Evolutionary conservation across 139 green algal genomes (phyloP).

Genomic region (Haematococcus sp.): DNA sequence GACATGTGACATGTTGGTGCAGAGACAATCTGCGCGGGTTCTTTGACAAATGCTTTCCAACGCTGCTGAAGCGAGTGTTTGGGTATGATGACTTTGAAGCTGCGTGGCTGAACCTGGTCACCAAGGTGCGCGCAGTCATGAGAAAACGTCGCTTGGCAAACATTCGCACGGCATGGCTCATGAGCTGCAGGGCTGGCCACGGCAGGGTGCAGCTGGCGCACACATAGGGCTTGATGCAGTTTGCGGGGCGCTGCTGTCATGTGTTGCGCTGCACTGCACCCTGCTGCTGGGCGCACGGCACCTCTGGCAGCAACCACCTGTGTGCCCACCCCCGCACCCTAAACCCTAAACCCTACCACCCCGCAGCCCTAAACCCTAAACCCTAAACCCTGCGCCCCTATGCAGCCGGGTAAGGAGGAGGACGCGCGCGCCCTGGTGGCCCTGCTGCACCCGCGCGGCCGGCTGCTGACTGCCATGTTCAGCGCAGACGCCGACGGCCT

Average conservation of each 20-base stretch:
- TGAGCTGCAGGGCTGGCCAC: background rate
- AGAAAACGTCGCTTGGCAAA: too few relatives aligned
- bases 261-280: too few relatives aligned
- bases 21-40: constrained; percentile 82
- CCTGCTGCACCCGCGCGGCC: constrained; percentile 62
- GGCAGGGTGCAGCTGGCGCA: too few relatives aligned
- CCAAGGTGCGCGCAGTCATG: constrained; percentile 34
- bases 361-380: too few relatives aligned
- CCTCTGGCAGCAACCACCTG: too few relatives aligned
- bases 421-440: constrained; percentile 58
- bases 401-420: constrained; percentile 48
- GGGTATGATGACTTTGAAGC: constrained; percentile 71
- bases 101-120: constrained; percentile 66
- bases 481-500: constrained; percentile 67
- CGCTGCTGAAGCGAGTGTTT: constrained; percentile 69
- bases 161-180: background rate
- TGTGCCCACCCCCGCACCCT: too few relatives aligned
- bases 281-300: too few relatives aligned
- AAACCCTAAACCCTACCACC: too few relatives aligned
- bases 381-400: background rate
- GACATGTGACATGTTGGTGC: too few relatives aligned
- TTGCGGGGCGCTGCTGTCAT: too few relatives aligned
- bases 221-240: too few relatives aligned
- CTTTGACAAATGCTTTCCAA: constrained; percentile 79
- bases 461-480: constrained; percentile 70